These are phyloP conservation scores for Aspergillus pseudotamarii DNA, from an alignment of 2,329 filamentous ascomycete species.

Conservation along the genomic window DNA sequence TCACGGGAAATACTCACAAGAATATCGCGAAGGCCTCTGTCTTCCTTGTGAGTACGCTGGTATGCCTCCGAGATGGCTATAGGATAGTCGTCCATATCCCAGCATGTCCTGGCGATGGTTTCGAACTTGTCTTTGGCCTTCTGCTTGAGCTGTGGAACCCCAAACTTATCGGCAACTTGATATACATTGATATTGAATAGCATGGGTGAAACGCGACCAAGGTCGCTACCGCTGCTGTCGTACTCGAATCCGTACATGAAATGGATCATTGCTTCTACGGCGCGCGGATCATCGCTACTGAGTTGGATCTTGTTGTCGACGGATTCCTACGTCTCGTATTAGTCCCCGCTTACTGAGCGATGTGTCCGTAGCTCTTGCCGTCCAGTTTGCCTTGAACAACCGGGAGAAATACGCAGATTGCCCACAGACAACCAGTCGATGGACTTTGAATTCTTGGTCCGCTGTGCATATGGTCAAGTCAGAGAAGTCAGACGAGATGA, in stretches of 20 bases:
- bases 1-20: not conserved
- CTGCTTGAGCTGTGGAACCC: not conserved
- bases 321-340: not conserved
- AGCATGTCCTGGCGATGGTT: not conserved
- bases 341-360: not conserved
- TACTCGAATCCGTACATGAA: not conserved
- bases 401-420: not conserved
- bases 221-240: not conserved
- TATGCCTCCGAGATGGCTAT: not conserved
- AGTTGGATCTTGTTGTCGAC: not conserved
- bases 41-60: not conserved
- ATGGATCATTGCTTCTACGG: not conserved
- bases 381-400: not conserved
- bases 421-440: not conserved
- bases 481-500: not conserved
- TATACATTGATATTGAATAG: not conserved
- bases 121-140: not conserved
- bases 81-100: not conserved
- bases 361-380: not conserved
- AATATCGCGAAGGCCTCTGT: not conserved
- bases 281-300: not conserved
- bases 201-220: not conserved
- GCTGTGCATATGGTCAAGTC: not conserved
- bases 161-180: not conserved
- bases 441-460: not conserved